These are phyloP conservation scores for Arachnopeziza araneosa DNA, from an alignment of 2,329 filamentous ascomycete genomes.

Conservation along the genomic window DNA sequence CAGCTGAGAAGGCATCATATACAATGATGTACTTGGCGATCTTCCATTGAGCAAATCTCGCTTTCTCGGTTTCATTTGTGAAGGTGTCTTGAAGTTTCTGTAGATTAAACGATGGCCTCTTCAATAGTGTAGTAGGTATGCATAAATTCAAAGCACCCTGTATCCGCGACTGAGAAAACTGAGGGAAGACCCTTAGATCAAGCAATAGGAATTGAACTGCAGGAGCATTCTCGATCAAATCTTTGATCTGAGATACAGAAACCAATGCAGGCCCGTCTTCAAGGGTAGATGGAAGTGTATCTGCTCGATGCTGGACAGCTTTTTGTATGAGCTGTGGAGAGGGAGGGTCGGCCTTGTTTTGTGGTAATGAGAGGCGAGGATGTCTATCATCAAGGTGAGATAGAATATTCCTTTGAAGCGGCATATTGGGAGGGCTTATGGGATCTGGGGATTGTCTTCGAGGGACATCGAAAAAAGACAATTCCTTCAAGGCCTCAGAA, in stretches of 20 bases:
- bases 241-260: conserved; percentile 46
- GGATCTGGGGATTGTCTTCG: conserved; percentile 42
- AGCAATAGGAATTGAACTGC: conserved; percentile 54
- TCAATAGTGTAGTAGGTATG: conserved; percentile 89
- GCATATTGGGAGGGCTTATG: conserved; percentile 31
- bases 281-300: conserved; percentile 47
- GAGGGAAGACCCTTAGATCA: conserved; percentile 81
- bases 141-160: conserved; percentile 83
- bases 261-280: conserved; percentile 49
- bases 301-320: conserved; percentile 35
- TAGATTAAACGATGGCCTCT: conserved; percentile 84
- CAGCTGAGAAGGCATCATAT: conserved; percentile 73
- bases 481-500: conserved; percentile 9
- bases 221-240: conserved; percentile 44
- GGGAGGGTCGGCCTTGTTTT: conserved; percentile 40
- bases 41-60: conserved; percentile 71
- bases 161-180: conserved; percentile 71
- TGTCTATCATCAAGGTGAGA: conserved; percentile 43
- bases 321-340: conserved; percentile 27
- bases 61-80: conserved; percentile 61
- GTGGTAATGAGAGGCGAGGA: conserved; percentile 48
- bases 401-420: conserved; percentile 19
- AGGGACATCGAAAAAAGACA: conserved; percentile 37
- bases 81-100: conserved; percentile 86
- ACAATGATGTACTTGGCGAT: conserved; percentile 73